A percentile compares a stretch with the other conserved stretches of the same genome.
Conservation (phyloP, 306 rosid species). For the Cajanus cajan region DNA sequence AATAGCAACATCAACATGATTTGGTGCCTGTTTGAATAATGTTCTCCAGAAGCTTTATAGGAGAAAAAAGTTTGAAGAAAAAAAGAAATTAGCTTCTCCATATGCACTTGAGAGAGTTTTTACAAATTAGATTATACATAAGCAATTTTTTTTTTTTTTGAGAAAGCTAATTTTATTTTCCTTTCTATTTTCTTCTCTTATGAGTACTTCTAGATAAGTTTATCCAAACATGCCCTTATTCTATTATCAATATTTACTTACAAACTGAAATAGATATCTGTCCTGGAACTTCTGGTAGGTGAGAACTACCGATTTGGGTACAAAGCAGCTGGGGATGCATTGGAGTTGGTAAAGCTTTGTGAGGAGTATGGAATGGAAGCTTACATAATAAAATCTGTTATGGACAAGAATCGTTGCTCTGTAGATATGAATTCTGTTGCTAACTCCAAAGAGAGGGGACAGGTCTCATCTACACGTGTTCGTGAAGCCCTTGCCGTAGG, state of each 20-base stretch:
- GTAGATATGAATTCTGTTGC: conserved; percentile 32
- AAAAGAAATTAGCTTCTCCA: too few relatives aligned
- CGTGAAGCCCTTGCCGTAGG: conserved; percentile 77
- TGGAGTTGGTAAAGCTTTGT: conserved; percentile 73
- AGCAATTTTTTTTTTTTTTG: too few relatives aligned
- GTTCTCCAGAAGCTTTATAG: too few relatives aligned
- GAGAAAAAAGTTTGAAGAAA: too few relatives aligned
- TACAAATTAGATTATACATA: too few relatives aligned
- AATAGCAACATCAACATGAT: not conserved
- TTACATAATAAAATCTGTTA: conserved; percentile 79
- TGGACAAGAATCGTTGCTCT: conserved; percentile 63
- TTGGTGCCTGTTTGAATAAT: too few relatives aligned
- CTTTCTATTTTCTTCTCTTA: too few relatives aligned
- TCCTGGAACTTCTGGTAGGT: conserved; percentile 51
- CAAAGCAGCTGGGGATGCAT: conserved; percentile 87
- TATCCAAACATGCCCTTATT: not conserved
- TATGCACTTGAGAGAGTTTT: too few relatives aligned
- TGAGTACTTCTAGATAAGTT: too few relatives aligned
- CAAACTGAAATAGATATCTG: conserved; percentile 22
- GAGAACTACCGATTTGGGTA: conserved; percentile 96
- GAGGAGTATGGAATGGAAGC: conserved; percentile 77
- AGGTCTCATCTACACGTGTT: conserved; percentile 91
- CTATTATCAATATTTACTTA: not conserved
- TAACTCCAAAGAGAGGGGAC: conserved; percentile 76
- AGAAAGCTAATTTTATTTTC: too few relatives aligned